A percentile compares a stretch with the other conserved stretches of the same genome.
Conservation (phyloP, 2,329 filamentous ascomycete species). For the Zasmidium citrigriseum region DNA sequence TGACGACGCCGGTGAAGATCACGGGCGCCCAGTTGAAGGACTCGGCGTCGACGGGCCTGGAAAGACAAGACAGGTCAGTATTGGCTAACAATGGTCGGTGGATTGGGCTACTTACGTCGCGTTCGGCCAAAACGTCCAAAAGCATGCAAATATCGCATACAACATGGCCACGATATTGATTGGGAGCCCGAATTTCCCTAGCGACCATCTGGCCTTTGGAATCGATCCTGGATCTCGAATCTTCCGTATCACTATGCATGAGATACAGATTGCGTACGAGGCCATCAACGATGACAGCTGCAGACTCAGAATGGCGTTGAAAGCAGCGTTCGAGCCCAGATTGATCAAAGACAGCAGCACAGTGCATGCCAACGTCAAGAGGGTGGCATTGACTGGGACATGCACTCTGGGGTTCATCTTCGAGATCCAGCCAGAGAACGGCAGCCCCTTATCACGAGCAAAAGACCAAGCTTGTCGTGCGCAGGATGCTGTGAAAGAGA, state of each 20-base stretch:
- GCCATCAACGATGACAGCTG: slow-evolving; percentile 22
- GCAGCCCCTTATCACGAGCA: slow-evolving; percentile 20
- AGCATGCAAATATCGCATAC: slow-evolving; percentile 21
- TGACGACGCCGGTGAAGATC: slow-evolving; percentile 17
- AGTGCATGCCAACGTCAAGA: slow-evolving; percentile 17
- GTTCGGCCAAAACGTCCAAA: slow-evolving; percentile 25
- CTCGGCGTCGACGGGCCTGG: slow-evolving; percentile 8
- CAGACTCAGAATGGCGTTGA: slow-evolving; percentile 23
- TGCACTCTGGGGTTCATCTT: slow-evolving; percentile 20
- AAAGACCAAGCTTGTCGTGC: slow-evolving; percentile 24
- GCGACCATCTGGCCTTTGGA: slow-evolving; percentile 25
- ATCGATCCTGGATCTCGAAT: slow-evolving; percentile 20
- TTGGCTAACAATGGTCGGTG: not conserved
- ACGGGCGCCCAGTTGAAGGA: slow-evolving; percentile 24
- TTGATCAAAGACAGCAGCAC: slow-evolving; percentile 22
- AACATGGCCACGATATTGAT: slow-evolving; percentile 18
- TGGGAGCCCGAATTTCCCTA: slow-evolving; percentile 17
- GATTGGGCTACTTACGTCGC: not conserved
- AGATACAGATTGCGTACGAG: slow-evolving; percentile 25
- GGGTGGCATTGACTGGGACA: slow-evolving; percentile 21
- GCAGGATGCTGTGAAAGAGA: slow-evolving; percentile 22
- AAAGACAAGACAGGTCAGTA: not conserved
- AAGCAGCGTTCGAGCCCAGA: slow-evolving; percentile 22
- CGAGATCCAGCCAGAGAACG: slow-evolving; percentile 19
- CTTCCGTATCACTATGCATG: slow-evolving; percentile 22